phyloP scores from a whole-genome alignment of 345 rosid species.

The Populus pruinosa region DNA sequence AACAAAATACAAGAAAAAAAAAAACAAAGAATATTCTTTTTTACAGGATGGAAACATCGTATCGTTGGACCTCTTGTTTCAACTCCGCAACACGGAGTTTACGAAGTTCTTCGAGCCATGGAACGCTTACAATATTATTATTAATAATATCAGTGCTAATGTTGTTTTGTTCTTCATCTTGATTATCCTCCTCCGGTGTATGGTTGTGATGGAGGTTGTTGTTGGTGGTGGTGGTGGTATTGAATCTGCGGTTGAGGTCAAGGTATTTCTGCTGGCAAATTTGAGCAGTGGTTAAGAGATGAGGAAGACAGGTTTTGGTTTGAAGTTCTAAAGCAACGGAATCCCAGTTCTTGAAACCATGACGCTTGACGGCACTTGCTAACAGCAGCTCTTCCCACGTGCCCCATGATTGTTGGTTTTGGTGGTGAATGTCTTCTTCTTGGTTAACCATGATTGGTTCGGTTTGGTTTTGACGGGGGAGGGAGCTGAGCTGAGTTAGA shows the following conservation, averaged over 20 bases:
- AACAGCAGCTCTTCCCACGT: slow-evolving; percentile 78
- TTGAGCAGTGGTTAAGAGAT: slow-evolving; percentile 39
- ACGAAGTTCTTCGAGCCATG: slow-evolving; percentile 69
- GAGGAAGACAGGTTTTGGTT: slow-evolving; percentile 45
- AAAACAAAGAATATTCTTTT: slow-evolving; percentile 5
- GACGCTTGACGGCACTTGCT: slow-evolving; percentile 80
- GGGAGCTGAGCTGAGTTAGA: not conserved
- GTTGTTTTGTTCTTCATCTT: not conserved
- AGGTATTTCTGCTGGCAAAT: slow-evolving; percentile 54
- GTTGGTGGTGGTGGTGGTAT: slow-evolving; percentile 5
- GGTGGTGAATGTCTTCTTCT: not conserved
- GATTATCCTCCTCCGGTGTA: not conserved
- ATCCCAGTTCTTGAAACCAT: slow-evolving; percentile 71
- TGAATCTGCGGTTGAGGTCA: slow-evolving; percentile 65
- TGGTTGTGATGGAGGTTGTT: not conserved
- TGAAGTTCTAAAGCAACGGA: slow-evolving; percentile 70
- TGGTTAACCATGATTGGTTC: not conserved
- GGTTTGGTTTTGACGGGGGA: not conserved
- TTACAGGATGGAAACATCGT: slow-evolving; percentile 68
- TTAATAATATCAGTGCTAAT: not conserved
- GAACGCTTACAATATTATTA: slow-evolving; percentile 17
- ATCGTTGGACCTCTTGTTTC: slow-evolving; percentile 61
- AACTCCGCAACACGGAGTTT: slow-evolving; percentile 73
- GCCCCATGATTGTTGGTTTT: slow-evolving; percentile 49
- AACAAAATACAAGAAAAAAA: too few relatives aligned